Conservation (phyloP, 2,329 filamentous ascomycete species). For the Cadophora gregata region DNA sequence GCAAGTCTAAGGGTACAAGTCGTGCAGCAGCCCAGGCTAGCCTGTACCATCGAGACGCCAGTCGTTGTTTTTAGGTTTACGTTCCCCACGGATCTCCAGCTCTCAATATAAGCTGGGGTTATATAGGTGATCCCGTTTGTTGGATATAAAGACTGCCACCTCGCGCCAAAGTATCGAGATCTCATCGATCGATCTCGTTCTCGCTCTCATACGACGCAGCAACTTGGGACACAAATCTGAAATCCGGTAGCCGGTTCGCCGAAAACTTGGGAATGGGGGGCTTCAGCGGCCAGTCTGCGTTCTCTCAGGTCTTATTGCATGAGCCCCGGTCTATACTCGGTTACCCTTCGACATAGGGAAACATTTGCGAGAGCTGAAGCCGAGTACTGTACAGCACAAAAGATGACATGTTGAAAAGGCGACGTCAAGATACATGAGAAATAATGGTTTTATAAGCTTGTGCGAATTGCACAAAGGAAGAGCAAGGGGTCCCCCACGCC, state of each 20-base stretch:
- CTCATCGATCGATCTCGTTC: conserved; percentile 6
- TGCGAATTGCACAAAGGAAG: not conserved
- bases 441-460: not conserved
- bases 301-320: conserved; percentile 17
- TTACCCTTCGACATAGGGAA: not conserved
- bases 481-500: not conserved
- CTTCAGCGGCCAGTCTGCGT: not conserved
- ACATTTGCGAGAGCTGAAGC: not conserved
- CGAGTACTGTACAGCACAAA: not conserved
- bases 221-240: not conserved
- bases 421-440: conserved; percentile 6
- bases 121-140: conserved; percentile 4
- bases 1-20: not conserved
- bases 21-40: not conserved
- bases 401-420: not conserved
- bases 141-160: not conserved
- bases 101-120: conserved; percentile 1
- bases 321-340: not conserved
- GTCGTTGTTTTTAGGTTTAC: not conserved
- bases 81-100: not conserved
- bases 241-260: not conserved
- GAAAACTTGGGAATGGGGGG: not conserved
- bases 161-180: conserved; percentile 7
- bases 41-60: not conserved
- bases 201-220: not conserved